phyloP scores from a whole-genome alignment of 2,329 filamentous ascomycete genomes.

The Trichocomaceae sp. region DNA sequence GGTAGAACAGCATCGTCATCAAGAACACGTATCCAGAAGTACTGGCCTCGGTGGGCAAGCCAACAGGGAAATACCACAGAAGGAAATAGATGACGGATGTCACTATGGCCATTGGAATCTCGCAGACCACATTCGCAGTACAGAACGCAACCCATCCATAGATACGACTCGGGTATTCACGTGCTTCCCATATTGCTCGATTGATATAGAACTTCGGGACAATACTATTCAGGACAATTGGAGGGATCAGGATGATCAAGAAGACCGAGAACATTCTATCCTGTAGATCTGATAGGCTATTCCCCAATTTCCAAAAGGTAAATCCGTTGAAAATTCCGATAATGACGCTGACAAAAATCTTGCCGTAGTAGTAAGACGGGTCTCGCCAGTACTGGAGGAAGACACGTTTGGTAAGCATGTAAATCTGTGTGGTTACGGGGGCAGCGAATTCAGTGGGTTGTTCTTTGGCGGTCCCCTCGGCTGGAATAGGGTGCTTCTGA shows the following conservation, averaged over 20 bases:
- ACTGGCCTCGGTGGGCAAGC: constrained; percentile 58
- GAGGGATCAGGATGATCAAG: constrained; percentile 59
- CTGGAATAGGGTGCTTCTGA: constrained; percentile 36
- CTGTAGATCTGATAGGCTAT: constrained; percentile 62
- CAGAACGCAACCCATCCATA: constrained; percentile 73
- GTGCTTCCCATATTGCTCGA: constrained; percentile 63
- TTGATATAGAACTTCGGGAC: constrained; percentile 74
- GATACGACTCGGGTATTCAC: constrained; percentile 67
- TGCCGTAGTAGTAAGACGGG: constrained; percentile 69
- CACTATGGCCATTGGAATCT: constrained; percentile 64
- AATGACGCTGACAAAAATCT: constrained; percentile 64
- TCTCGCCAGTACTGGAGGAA: constrained; percentile 71
- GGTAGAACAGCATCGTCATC: constrained; percentile 70
- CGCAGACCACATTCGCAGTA: constrained; percentile 64
- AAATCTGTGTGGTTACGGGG: constrained; percentile 55
- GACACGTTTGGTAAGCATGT: constrained; percentile 60
- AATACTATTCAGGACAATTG: constrained; percentile 65
- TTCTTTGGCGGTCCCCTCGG: constrained; percentile 29
- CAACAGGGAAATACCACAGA: constrained; percentile 70
- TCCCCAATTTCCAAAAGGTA: constrained; percentile 65
- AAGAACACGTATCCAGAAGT: constrained; percentile 69
- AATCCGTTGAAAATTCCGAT: constrained; percentile 74
- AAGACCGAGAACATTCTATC: constrained; percentile 71
- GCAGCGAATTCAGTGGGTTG: constrained; percentile 57
- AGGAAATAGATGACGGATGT: constrained; percentile 62